phyloP scores from a whole-genome alignment of 1,284 basidiomycete species.

The Rhodotorula sp. region DNA sequence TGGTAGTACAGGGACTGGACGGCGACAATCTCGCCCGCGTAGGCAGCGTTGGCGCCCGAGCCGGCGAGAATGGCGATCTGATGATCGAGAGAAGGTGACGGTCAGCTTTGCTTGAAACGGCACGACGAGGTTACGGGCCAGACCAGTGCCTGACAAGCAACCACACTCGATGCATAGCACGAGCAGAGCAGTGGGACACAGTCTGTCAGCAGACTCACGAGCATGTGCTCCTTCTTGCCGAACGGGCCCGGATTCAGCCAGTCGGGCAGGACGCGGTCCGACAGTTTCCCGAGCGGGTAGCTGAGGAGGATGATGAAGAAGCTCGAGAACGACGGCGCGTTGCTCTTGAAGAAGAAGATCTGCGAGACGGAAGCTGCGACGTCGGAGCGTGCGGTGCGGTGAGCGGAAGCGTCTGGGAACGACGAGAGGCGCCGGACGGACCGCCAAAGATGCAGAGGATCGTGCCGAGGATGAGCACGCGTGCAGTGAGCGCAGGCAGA shows the following conservation, averaged over 20 bases:
- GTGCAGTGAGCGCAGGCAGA: slow-evolving; percentile 57
- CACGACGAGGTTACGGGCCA: background rate
- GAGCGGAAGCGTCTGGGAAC: background rate
- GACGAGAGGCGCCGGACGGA: slow-evolving; percentile 50
- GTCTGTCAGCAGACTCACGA: slow-evolving; percentile 37
- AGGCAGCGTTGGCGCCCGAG: slow-evolving; percentile 44
- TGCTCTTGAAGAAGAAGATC: slow-evolving; percentile 55
- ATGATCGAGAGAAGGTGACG: background rate
- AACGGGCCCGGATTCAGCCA: slow-evolving; percentile 56
- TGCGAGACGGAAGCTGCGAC: slow-evolving; percentile 26
- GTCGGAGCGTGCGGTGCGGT: background rate
- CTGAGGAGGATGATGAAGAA: slow-evolving; percentile 59
- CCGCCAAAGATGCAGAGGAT: slow-evolving; percentile 59
- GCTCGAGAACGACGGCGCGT: slow-evolving; percentile 56
- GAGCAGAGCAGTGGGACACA: too few species aligned
- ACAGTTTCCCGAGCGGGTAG: slow-evolving; percentile 34
- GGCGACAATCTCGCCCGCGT: slow-evolving; percentile 49
- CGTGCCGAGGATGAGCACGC: slow-evolving; percentile 57
- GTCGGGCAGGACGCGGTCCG: slow-evolving; percentile 27
- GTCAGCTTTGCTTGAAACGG: background rate
- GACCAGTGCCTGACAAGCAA: background rate
- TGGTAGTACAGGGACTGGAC: slow-evolving; percentile 47
- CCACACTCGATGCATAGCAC: background rate
- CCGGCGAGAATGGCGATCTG: slow-evolving; percentile 29
- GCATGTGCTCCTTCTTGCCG: slow-evolving; percentile 54